phyloP scores from a whole-genome alignment of 345 rosid species.

The Corchorus olitorius region DNA sequence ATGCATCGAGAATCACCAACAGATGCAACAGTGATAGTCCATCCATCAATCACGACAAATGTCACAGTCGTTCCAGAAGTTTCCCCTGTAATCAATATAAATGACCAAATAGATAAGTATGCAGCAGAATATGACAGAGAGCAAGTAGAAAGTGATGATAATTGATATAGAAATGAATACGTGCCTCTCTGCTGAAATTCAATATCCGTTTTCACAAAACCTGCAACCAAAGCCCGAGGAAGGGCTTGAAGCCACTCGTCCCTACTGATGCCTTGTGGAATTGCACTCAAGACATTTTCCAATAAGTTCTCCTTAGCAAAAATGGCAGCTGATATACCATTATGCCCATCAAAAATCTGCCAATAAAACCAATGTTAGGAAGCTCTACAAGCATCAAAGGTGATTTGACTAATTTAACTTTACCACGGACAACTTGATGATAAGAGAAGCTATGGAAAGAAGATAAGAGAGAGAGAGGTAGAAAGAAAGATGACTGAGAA shows the following conservation, averaged over 20 bases:
- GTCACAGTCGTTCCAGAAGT: constrained; percentile 99
- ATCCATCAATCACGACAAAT: constrained; percentile 91
- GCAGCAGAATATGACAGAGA: not conserved
- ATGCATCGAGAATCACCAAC: constrained; percentile 99
- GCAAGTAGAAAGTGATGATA: not conserved
- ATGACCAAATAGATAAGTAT: constrained; percentile 28
- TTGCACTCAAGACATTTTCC: constrained; percentile 88
- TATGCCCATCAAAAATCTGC: constrained; percentile 97
- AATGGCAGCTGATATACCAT: constrained; percentile 97
- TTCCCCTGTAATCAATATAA: constrained; percentile 64
- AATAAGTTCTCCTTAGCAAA: constrained; percentile 83
- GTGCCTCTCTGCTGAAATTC: constrained; percentile 94
- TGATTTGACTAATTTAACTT: not conserved
- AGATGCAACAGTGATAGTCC: constrained; percentile 99
- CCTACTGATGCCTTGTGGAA: constrained; percentile 64
- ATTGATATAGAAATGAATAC: constrained; percentile 14
- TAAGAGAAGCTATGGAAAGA: not conserved
- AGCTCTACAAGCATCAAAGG: constrained; percentile 11
- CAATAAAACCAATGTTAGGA: constrained; percentile 23
- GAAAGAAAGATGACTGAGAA: not conserved
- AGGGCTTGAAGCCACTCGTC: constrained; percentile 99
- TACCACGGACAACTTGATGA: not conserved
- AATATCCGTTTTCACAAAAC: constrained; percentile 98
- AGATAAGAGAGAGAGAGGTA: not conserved
- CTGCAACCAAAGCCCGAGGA: constrained; percentile 95